Conservation (phyloP, 345 rosid species). For the Cardamine resedifolia region DNA sequence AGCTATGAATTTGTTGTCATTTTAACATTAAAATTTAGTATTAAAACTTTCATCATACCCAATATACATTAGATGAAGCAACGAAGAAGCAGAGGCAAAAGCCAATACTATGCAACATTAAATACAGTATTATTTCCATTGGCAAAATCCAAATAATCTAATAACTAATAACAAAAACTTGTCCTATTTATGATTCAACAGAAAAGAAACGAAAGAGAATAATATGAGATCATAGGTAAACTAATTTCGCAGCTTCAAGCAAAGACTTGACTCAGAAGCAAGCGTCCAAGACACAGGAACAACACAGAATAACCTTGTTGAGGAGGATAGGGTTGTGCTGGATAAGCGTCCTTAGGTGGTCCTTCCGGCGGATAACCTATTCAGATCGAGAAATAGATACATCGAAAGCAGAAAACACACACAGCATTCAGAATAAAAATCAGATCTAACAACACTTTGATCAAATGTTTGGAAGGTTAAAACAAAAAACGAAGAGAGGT, state of each 20-base stretch:
- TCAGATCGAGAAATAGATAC: background rate
- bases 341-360: conserved; percentile 67
- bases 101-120: background rate
- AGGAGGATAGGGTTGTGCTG: conserved; percentile 55
- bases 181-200: background rate
- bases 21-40: background rate
- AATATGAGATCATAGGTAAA: background rate
- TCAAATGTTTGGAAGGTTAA: background rate
- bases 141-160: background rate
- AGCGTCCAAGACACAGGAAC: conserved; percentile 19
- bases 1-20: background rate
- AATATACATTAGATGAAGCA: background rate
- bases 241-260: background rate
- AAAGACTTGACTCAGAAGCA: conserved; percentile 13
- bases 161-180: background rate
- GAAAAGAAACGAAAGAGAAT: background rate
- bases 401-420: background rate
- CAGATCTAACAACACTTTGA: background rate
- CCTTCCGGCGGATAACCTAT: conserved; percentile 76
- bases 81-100: background rate
- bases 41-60: background rate
- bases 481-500: background rate
- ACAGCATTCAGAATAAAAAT: background rate
- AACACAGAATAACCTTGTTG: conserved; percentile 27
- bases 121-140: no score